A percentile compares a stretch with the other conserved stretches of the same genome.
Conservation (phyloP, 1,284 basidiomycete genomes). For the Boletus mariae region DNA sequence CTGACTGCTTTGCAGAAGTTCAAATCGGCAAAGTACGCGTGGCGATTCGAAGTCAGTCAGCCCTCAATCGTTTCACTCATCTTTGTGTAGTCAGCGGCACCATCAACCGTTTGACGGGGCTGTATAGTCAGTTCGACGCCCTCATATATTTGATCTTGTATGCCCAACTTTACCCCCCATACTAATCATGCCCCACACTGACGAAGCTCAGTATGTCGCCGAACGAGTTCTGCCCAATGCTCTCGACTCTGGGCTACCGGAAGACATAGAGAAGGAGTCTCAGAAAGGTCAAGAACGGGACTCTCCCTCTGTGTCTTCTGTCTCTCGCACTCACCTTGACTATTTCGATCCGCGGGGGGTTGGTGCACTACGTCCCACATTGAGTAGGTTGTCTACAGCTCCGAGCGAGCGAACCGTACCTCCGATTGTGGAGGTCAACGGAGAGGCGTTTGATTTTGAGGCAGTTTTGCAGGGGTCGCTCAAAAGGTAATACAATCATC, state of each 20-base stretch:
- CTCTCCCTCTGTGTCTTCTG: constrained; percentile 1
- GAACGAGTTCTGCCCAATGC: not conserved
- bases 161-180: not conserved
- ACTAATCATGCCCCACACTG: constrained; percentile 10
- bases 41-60: no score
- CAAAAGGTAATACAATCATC: constrained; percentile 20
- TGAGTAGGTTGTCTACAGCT: constrained; percentile 15
- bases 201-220: not conserved
- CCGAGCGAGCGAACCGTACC: constrained; percentile 2
- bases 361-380: constrained; percentile 30
- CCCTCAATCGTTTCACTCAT: not conserved
- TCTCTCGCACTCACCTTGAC: constrained; percentile 23
- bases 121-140: no score
- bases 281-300: not conserved
- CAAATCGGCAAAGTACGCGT: no score
- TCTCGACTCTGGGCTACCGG: not conserved
- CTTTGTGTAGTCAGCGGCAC: not conserved
- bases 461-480: constrained; percentile 28
- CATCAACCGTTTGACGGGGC: not conserved
- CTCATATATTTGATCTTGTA: not conserved
- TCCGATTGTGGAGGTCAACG: not conserved
- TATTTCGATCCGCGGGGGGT: constrained; percentile 43
- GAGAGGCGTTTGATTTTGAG: constrained; percentile 31
- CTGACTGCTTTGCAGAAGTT: no score
- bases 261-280: constrained; percentile 14